phyloP scores from a whole-genome alignment of 768 basidiomycete species.

The Lentinula edodes region DNA sequence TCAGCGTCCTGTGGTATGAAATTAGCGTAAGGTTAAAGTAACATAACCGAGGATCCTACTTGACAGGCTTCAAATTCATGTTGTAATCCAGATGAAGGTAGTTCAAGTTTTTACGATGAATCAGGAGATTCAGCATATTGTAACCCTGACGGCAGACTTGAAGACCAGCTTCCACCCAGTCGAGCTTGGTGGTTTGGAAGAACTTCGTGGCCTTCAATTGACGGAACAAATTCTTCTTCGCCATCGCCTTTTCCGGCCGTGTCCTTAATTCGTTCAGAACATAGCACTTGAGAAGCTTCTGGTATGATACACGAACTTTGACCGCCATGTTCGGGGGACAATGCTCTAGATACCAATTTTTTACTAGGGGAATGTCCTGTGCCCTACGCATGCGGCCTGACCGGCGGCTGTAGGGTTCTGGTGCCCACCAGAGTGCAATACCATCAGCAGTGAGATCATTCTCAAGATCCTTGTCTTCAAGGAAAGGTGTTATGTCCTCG shows the following conservation, averaged over 20 bases:
- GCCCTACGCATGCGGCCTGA: conserved; percentile 91
- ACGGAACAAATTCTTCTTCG: conserved; percentile 95
- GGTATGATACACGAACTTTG: conserved; percentile 98
- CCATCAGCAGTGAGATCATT: conserved; percentile 93
- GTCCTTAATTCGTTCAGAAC: conserved; percentile 93
- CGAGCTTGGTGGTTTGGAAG: conserved; percentile 96
- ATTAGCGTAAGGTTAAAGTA: neutral
- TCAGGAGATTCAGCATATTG: conserved; percentile 98
- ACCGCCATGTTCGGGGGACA: conserved; percentile 95
- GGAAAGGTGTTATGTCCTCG: conserved; percentile 71
- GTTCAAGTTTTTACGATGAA: conserved; percentile 93
- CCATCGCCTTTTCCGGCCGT: conserved; percentile 91
- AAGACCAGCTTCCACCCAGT: conserved; percentile 98
- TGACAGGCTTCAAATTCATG: conserved; percentile 97
- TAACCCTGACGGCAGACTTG: conserved; percentile 99
- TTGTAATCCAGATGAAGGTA: conserved; percentile 97
- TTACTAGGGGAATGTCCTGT: conserved; percentile 92
- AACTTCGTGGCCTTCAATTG: conserved; percentile 98
- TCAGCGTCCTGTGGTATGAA: conserved; percentile 68
- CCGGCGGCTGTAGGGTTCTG: conserved; percentile 90
- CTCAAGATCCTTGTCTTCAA: conserved; percentile 73
- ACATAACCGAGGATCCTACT: conserved; percentile 34
- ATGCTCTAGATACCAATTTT: conserved; percentile 98
- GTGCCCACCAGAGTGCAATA: conserved; percentile 98
- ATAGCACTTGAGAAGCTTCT: conserved; percentile 93